Conservation (phyloP, 2,329 filamentous ascomycete species). For the Kalmusia sp. region DNA sequence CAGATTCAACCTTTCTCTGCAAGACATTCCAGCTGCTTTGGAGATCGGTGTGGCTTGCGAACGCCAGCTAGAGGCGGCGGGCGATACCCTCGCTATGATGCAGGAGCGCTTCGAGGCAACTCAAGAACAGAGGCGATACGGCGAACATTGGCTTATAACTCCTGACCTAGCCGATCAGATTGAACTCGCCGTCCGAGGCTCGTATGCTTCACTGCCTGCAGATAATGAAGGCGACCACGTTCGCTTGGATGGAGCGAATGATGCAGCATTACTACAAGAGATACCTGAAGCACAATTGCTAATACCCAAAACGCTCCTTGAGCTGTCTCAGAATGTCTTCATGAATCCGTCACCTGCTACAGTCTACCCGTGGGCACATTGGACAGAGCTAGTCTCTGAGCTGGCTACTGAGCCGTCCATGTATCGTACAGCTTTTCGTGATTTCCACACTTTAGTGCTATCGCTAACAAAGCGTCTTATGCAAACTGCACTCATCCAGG, state of each 20-base stretch:
- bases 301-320: constrained; percentile 34
- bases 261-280: constrained; percentile 27
- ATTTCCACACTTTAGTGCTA: constrained; percentile 73
- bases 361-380: constrained; percentile 37
- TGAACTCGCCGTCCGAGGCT: constrained; percentile 31
- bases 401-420: constrained; percentile 65
- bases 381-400: constrained; percentile 39
- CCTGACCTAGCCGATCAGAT: constrained; percentile 45
- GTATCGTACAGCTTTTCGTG: constrained; percentile 75
- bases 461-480: constrained; percentile 75
- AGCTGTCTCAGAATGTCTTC: constrained; percentile 41
- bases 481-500: constrained; percentile 72
- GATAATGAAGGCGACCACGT: constrained; percentile 15
- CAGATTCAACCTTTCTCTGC: constrained; percentile 48
- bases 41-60: constrained; percentile 75
- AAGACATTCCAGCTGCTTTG: constrained; percentile 72
- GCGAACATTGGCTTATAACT: constrained; percentile 70
- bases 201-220: constrained; percentile 24
- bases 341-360: constrained; percentile 43
- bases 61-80: constrained; percentile 70
- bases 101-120: constrained; percentile 70
- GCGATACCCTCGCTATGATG: constrained; percentile 68
- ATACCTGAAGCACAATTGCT: constrained; percentile 45
- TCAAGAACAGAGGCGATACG: constrained; percentile 67
- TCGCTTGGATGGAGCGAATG: not conserved